These are phyloP conservation scores for Ganoderma lingzhi DNA, from an alignment of 1,284 basidiomycete genomes.

Conservation along the genomic window DNA sequence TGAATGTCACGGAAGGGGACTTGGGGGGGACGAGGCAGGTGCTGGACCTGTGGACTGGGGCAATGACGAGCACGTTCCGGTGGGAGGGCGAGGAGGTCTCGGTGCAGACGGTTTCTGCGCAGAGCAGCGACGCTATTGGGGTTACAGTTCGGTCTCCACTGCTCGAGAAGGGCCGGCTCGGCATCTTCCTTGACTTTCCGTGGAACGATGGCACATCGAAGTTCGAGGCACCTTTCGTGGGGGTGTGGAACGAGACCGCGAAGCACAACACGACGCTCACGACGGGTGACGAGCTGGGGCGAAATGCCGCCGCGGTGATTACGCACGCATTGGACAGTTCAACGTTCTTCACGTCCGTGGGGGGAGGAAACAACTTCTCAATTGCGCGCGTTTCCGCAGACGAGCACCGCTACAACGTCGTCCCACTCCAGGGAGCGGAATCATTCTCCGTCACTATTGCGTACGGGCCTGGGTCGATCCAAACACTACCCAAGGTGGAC, in stretches of 20 bases:
- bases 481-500: conserved; percentile 33
- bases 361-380: conserved; percentile 48
- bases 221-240: conserved; percentile 67
- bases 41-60: conserved; percentile 65
- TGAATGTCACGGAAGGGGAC: conserved; percentile 50
- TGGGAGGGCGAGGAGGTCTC: conserved; percentile 46
- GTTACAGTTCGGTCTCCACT: conserved; percentile 52
- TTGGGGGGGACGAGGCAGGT: conserved; percentile 49
- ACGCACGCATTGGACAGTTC: conserved; percentile 51
- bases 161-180: conserved; percentile 49
- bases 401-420: conserved; percentile 56
- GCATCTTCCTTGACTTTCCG: conserved; percentile 66
- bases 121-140: conserved; percentile 50
- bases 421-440: conserved; percentile 27
- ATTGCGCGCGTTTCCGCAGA: conserved; percentile 51
- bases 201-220: conserved; percentile 65
- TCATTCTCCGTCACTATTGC: conserved; percentile 46
- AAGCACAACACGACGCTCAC: conserved; percentile 56
- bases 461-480: conserved; percentile 39
- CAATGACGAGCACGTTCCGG: conserved; percentile 53
- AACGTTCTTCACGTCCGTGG: conserved; percentile 54
- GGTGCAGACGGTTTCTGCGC: conserved; percentile 52
- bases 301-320: conserved; percentile 47
- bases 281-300: conserved; percentile 30
- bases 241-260: conserved; percentile 53